Base-by-base conservation (phyloP, 2,329 filamentous ascomycete genomes). In the Triangularia verruculosa region DNA sequence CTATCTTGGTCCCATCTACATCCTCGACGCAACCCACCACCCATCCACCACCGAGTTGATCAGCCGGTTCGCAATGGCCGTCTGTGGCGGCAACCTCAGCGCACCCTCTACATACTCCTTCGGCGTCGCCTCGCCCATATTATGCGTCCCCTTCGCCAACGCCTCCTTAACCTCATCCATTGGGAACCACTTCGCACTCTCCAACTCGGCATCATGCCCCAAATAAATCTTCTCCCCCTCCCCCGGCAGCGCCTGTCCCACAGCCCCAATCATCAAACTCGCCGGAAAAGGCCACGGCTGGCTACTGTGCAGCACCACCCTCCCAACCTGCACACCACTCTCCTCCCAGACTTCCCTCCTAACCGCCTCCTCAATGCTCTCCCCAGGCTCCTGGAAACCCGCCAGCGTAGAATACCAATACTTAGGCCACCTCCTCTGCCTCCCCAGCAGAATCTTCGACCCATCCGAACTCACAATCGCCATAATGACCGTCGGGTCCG, bases 401-500 rank as follows among this genome's bases (percentile, higher is more conserved):
- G 91, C 91, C 11, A 99, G 86, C 0, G 93, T 96, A 71, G 87
- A 92, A 81, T 94, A 97, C 91, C 90, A 97, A 75, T 90, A 75
- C 1, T 85, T 82, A 0, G 95, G 95, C 84, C 89, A 99, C 60
- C 91, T 85, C 77, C 90, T 91, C 72, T 91, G 87, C 13, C 95
- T 88, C 39, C 95, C 95, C 0, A 99, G 88, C 7, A 99, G 85
- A 43, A 97, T 79, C 66, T 87, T 86, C 68, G 88, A 84, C 57
- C 90, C 90, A 70, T 96, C 91, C 58, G 88, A 82, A 60, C 90
- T 96, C 30, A 98, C 86, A 11, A 97, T 89, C 0, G 93, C 94
- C 78, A 96, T 93, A 78, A 99, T 99, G 75, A 98, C 93, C 27
- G 92, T 96, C 0, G 93, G 93, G 71, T 97, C 93, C 1, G 94